Conservation (phyloP, 2,329 filamentous ascomycete genomes). For the Colletotrichum sp. region DNA sequence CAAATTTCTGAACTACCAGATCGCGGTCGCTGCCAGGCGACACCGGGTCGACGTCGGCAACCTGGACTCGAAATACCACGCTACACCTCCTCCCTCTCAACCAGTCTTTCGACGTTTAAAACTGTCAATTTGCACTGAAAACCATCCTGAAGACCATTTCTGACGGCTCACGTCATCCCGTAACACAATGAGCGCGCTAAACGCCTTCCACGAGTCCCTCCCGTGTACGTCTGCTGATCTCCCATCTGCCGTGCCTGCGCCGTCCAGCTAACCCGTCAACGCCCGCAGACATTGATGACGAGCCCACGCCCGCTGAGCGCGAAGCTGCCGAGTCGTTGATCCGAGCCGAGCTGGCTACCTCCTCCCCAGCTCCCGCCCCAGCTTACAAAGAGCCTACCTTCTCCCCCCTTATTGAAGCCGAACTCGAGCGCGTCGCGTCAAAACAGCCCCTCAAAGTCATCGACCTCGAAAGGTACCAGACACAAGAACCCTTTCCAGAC, state of each 20-base stretch:
- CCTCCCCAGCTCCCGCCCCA: conserved; percentile 54
- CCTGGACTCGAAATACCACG: neutral
- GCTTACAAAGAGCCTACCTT: conserved; percentile 60
- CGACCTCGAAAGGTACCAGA: conserved; percentile 84
- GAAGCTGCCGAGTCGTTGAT: conserved; percentile 74
- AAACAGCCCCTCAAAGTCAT: conserved; percentile 65
- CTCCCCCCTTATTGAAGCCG: conserved; percentile 68
- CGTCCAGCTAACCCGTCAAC: conserved; percentile 20
- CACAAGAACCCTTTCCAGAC: conserved; percentile 55
- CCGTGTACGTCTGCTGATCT: conserved; percentile 64
- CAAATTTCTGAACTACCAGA: conserved; percentile 11
- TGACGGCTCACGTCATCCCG: neutral
- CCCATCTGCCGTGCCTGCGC: neutral
- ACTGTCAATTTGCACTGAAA: neutral
- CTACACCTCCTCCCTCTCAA: neutral
- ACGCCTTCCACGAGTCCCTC: conserved; percentile 74
- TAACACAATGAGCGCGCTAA: conserved; percentile 30
- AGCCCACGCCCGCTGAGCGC: conserved; percentile 68
- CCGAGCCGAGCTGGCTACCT: conserved; percentile 62
- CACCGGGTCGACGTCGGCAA: neutral
- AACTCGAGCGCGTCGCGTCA: conserved; percentile 69
- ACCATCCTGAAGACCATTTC: too few relatives aligned
- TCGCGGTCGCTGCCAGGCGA: neutral
- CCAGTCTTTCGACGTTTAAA: neutral
- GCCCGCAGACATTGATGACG: conserved; percentile 76